Percentiles rank a stretch among this genome's conserved stretches.
phyloP scores from a whole-genome alignment of 805 yeast species.

The Metschnikowia koreensis region DNA sequence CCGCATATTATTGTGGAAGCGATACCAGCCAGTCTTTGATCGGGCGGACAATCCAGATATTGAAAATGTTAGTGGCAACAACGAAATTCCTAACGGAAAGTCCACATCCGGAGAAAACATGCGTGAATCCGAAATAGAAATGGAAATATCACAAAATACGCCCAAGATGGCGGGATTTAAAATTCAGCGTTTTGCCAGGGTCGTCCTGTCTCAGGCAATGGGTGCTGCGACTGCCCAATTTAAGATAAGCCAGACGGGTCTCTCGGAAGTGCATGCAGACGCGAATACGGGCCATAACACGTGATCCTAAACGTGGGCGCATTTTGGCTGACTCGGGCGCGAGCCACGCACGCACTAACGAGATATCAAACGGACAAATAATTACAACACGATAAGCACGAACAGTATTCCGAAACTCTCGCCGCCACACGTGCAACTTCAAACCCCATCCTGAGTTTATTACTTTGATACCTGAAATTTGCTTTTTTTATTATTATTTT shows the following conservation, averaged over 20 bases:
- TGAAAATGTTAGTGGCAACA: neutral
- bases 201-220: constrained; percentile 1
- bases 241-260: constrained; percentile 10
- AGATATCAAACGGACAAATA: constrained; percentile 2
- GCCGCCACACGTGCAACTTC: neutral
- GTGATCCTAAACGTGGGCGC: constrained; percentile 10
- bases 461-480: neutral
- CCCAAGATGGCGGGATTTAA: constrained; percentile 1
- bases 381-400: constrained; percentile 6
- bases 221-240: constrained; percentile 8
- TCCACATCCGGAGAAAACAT: neutral
- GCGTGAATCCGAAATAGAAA: neutral
- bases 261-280: constrained; percentile 3
- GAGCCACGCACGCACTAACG: constrained; percentile 2
- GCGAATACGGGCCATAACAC: constrained; percentile 3
- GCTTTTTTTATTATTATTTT: neutral
- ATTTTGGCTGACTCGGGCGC: constrained; percentile 8
- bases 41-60: neutral
- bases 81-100: neutral
- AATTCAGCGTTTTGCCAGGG: constrained; percentile 8
- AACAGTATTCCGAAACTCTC: neutral
- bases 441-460: neutral
- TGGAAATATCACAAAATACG: neutral
- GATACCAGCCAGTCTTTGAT: constrained; percentile 9
- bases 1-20: constrained; percentile 18